These are phyloP conservation scores for Aspergillus glaucus DNA, from an alignment of 2,329 filamentous ascomycete genomes.

Conservation along the genomic window DNA sequence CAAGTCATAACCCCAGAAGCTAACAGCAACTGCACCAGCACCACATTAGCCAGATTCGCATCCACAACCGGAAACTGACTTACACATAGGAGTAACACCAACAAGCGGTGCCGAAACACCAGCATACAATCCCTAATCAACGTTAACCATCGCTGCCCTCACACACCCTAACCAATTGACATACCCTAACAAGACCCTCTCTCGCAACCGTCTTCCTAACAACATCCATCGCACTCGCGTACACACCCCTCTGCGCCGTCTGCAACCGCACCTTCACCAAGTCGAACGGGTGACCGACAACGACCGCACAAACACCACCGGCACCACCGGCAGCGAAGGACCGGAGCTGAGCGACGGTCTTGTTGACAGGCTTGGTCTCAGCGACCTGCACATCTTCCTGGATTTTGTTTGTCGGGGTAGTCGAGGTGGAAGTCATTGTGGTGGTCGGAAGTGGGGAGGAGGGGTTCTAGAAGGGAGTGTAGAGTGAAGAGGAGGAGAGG, in stretches of 20 bases:
- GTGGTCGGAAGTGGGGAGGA: background rate
- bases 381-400: constrained; percentile 23
- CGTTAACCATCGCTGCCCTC: constrained; percentile 4
- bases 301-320: constrained; percentile 85
- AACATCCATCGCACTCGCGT: constrained; percentile 83
- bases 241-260: constrained; percentile 90
- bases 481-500: background rate
- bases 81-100: constrained; percentile 98
- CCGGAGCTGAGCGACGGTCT: constrained; percentile 60
- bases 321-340: constrained; percentile 86
- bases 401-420: constrained; percentile 23
- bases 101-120: constrained; percentile 91
- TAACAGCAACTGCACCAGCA: constrained; percentile 53
- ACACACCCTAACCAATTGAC: constrained; percentile 8
- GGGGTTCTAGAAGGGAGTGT: background rate
- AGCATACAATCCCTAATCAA: constrained; percentile 72
- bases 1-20: constrained; percentile 79
- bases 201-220: constrained; percentile 80
- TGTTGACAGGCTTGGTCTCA: constrained; percentile 28
- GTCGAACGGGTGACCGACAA: constrained; percentile 95
- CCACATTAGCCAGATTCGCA: background rate
- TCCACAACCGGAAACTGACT: constrained; percentile 35
- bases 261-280: constrained; percentile 96
- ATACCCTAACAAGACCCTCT: constrained; percentile 64
- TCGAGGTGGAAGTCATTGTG: constrained; percentile 25